Conservation (phyloP, 1,284 basidiomycete species). For the Phylloboletellus chloephorus region DNA sequence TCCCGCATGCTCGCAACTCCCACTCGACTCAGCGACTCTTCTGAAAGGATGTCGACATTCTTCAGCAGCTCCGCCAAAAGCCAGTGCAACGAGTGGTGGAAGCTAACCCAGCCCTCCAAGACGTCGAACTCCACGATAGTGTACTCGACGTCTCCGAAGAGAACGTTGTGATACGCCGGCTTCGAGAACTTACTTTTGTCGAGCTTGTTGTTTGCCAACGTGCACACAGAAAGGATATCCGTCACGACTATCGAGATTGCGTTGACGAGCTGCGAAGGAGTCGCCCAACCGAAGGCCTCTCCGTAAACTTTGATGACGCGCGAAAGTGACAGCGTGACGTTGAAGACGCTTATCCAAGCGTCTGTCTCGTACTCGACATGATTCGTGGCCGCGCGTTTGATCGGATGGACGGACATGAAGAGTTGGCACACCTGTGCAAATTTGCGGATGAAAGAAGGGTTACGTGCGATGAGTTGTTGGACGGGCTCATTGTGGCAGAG, state of each 20-base stretch:
- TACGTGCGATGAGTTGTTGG: slow-evolving; percentile 67
- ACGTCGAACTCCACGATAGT: slow-evolving; percentile 74
- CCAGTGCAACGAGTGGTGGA: slow-evolving; percentile 94
- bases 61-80: slow-evolving; percentile 88
- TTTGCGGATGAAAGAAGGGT: slow-evolving; percentile 48
- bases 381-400: slow-evolving; percentile 71
- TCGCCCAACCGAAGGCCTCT: slow-evolving; percentile 64
- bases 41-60: slow-evolving; percentile 62
- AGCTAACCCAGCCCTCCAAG: slow-evolving; percentile 79
- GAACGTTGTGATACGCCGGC: slow-evolving; percentile 57
- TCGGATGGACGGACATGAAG: slow-evolving; percentile 89
- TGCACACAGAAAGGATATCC: slow-evolving; percentile 71
- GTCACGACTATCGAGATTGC: slow-evolving; percentile 69
- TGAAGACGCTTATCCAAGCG: slow-evolving; percentile 91
- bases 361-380: slow-evolving; percentile 95
- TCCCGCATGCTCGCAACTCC: slow-evolving; percentile 56
- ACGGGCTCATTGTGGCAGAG: slow-evolving; percentile 73
- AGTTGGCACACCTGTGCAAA: slow-evolving; percentile 68
- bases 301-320: slow-evolving; percentile 86
- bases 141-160: slow-evolving; percentile 58
- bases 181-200: slow-evolving; percentile 61
- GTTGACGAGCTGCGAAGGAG: slow-evolving; percentile 53
- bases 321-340: slow-evolving; percentile 82
- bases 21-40: slow-evolving; percentile 46
- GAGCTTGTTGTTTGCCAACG: slow-evolving; percentile 56